Evolutionary conservation across 2,329 filamentous ascomycete genomes (phyloP), one percentile per base, ranked within the genome.

Genomic region (Penicillium sp.): DNA sequence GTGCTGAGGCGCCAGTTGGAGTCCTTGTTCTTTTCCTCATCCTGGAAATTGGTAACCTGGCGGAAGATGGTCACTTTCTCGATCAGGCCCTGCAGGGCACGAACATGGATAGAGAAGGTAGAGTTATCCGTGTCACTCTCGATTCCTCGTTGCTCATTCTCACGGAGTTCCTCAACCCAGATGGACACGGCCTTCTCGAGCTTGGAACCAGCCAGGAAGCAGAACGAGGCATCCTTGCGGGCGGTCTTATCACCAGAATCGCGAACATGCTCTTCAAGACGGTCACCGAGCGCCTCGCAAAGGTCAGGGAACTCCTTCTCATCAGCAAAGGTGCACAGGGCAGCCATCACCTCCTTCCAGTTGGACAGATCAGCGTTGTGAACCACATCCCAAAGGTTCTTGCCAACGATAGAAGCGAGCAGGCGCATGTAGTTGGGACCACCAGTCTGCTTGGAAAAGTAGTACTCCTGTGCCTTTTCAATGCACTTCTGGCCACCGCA

Each of bases 51-150:
- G 64, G 93, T 93, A 46, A 97, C 93, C 68, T 95, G 87, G 57
- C 95, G 89, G 87, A 99, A 99, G 57, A 99, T 87, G 0, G 93
- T 96, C 51, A 99, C 95, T 83, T 99, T 99, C 80, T 99, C 95
- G 64, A 99, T 96, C 73, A 99, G 94, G 67, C 91, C 89, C 77
- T 98, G 95, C 46, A 99, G 81, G 51, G 90, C 89, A 63, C 88
- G 88, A 58, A 94, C 93, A 71, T 98, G 95, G 53, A 98, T 88
- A 0, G 94, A 96, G 79, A 97, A 99, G 60, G 87, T 90, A 25
- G 91, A 94, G 70, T 93, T 91, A 37, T 86, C 86, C 26, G 84
- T 84, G 22, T 85, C 83, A 64, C 89, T 85, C 69, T 92, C 84
- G 63, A 96, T 81, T 13, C 87, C 88, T 48, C 87, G 87, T 70